phyloP scores from a whole-genome alignment of 163 green algal species.

The Scenedesmus sp. region DNA sequence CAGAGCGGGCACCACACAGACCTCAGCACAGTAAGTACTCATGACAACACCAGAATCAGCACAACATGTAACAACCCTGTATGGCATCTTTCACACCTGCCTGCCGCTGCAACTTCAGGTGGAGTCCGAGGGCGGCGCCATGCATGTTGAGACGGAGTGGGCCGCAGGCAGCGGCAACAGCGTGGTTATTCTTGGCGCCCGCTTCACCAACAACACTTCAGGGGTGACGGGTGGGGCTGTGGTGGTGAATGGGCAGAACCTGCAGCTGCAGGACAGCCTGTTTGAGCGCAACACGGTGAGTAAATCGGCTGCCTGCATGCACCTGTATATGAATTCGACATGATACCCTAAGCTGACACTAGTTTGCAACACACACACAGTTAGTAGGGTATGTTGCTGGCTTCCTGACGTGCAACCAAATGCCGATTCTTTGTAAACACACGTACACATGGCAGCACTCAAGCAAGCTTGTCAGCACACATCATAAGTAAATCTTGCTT shows the following conservation, averaged over 20 bases:
- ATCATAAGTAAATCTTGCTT: neutral
- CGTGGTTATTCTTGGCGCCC: neutral
- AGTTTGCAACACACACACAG: neutral
- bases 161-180: neutral
- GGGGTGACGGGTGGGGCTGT: neutral
- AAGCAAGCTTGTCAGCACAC: neutral
- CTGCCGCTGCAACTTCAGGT: neutral
- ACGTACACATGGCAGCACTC: too few species aligned
- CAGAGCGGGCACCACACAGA: too few species aligned
- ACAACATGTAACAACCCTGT: too few species aligned
- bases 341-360: too few species aligned
- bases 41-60: too few species aligned
- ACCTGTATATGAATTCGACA: too few species aligned
- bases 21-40: too few species aligned
- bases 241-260: neutral
- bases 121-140: neutral
- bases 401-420: too few species aligned
- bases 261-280: neutral
- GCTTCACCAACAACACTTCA: neutral
- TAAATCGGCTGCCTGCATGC: neutral
- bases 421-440: too few species aligned
- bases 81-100: too few species aligned
- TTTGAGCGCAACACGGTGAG: neutral
- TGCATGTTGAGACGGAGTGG: slow-evolving; percentile 16
- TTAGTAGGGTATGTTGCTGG: too few species aligned